Evolutionary conservation across 2,329 filamentous ascomycete species (phyloP), one percentile per base, ranked within the genome.

Genomic region (Hymenoscyphus repandus): DNA sequence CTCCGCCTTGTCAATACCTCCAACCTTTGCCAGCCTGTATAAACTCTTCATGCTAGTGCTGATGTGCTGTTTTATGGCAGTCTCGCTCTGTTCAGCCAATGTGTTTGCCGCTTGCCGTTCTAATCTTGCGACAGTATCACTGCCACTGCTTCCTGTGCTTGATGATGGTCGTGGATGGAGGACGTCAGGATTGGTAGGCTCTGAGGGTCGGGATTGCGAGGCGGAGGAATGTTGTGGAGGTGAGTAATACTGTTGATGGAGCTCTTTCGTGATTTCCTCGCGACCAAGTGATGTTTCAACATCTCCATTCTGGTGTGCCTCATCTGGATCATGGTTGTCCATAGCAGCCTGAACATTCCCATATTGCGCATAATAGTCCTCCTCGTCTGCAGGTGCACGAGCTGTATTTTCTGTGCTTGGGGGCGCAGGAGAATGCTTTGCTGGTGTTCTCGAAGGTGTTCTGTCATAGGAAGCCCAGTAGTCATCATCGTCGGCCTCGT

Each of bases 381-480:
- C 80, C 55, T 91, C 87, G 17, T 73, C 71, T 9, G 68, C 55
- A 34, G 53, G 56, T 46, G 44, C 22, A 45, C 44, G 20, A 27
- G 34, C 5, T 48, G 43, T 18, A 11, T 56, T 55, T 31, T 31
- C 44, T 42, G 22, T 31, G 45, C 40, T 13, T 31, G 48, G 45
- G 17, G 85, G 84, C 11, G 79, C 83, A 3, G 85, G 83, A 4
- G 83, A 85, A 20, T 72, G 74, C 62, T 84, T 69, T 6, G 77
- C 81, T 1, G 84, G 83, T 9, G 83, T 87, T 40, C 76, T 74
- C 1, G 77, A 76, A 1, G 86, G 85, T 3, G 85, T 88, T 22
- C 79, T 78, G 65, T 89, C 86, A 66, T 92, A 91, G 54, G 82
- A 79, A 31, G 81, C 85, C 88, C 88, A 92, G 67, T 92, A 92